Percentiles rank a stretch among this genome's conserved stretches.
Evolutionary conservation across 306 rosid species (phyloP).

Genomic region (Sesbania bispinosa): DNA sequence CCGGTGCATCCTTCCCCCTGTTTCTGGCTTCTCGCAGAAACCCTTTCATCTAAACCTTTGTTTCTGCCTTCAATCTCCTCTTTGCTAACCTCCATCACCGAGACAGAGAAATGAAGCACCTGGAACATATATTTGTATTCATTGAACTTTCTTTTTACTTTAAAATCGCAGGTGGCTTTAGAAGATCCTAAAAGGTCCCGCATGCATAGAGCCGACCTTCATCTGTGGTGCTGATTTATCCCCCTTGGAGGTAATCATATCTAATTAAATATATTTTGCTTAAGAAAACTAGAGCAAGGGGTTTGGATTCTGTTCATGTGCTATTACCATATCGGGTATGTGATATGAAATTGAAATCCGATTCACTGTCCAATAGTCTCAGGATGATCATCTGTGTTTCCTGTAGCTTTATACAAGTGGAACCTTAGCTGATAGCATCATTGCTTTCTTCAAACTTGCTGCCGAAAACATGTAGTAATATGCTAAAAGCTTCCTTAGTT

Average conservation of each 20-base stretch:
- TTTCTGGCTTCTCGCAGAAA: too few species aligned
- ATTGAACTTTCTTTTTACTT: slow-evolving; percentile 29
- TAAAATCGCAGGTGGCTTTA: slow-evolving; percentile 66
- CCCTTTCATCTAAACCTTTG: too few species aligned
- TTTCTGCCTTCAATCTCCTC: too few species aligned
- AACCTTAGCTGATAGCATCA: background rate
- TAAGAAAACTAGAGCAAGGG: background rate
- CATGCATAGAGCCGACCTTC: slow-evolving; percentile 75
- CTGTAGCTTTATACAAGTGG: background rate
- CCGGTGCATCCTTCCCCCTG: too few species aligned
- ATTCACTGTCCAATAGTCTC: background rate
- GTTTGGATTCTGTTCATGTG: background rate
- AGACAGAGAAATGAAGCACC: too few species aligned
- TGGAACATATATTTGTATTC: background rate
- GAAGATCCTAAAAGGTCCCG: slow-evolving; percentile 89
- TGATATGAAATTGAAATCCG: background rate
- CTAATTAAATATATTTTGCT: slow-evolving; percentile 12
- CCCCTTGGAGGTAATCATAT: slow-evolving; percentile 75
- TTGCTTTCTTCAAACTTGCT: background rate
- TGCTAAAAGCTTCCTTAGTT: background rate
- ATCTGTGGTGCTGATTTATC: slow-evolving; percentile 98
- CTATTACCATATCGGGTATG: background rate
- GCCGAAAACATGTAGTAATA: background rate
- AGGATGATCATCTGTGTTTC: background rate
- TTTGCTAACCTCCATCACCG: too few species aligned